These are phyloP conservation scores for Hysterium pulicare DNA, from an alignment of 2,329 filamentous ascomycete species.

Conservation along the genomic window DNA sequence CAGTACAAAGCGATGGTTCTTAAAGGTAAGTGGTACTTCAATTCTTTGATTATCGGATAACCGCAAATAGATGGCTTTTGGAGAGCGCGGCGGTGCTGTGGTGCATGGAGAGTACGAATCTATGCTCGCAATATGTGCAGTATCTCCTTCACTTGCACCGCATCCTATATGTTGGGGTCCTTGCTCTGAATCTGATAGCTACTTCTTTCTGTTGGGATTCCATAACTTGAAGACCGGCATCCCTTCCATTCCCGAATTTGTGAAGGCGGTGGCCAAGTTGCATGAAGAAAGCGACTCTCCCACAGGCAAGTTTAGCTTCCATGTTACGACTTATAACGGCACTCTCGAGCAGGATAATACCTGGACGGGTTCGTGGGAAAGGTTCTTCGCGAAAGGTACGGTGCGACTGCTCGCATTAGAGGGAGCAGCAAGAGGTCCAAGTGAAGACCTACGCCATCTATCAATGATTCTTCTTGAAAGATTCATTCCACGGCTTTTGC, in stretches of 20 bases:
- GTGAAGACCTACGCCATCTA: slow-evolving; percentile 10
- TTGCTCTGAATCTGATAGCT: neutral
- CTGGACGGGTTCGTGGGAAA: no score
- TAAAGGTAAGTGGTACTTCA: no score
- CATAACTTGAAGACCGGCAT: neutral
- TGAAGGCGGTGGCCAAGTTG: neutral
- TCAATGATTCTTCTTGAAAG: no score
- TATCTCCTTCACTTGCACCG: neutral
- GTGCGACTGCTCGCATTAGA: neutral
- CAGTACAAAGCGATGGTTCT: no score
- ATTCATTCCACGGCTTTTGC: slow-evolving; percentile 31
- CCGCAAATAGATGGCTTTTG: no score
- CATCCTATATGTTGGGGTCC: neutral
- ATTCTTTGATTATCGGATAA: no score
- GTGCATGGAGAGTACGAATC: neutral
- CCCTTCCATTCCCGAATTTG: neutral
- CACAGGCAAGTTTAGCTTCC: no score
- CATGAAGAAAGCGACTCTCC: neutral
- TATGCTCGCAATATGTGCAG: neutral
- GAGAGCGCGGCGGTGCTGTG: no score
- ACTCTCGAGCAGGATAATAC: no score
- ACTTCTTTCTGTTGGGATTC: neutral
- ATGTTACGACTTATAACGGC: no score
- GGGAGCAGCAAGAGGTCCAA: neutral
- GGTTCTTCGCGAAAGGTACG: no score